These are phyloP conservation scores for Sclerotinia spermophila DNA, from an alignment of 2,329 filamentous ascomycete genomes.

Conservation along the genomic window DNA sequence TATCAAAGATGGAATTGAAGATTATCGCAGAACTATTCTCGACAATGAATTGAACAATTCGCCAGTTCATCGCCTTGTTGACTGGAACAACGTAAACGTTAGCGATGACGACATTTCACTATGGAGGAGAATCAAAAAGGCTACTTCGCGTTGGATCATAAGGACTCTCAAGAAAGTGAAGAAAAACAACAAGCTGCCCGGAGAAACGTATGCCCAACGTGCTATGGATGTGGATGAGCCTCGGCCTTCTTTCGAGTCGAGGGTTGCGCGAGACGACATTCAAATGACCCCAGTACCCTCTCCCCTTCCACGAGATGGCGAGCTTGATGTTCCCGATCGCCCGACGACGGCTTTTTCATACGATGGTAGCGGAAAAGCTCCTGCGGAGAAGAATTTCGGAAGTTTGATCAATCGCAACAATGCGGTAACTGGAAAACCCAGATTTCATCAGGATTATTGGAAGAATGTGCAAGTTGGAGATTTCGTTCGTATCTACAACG, in stretches of 20 bases:
- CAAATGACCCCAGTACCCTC: slow-evolving; percentile 96
- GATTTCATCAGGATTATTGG: slow-evolving; percentile 92
- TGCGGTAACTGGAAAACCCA: slow-evolving; percentile 63
- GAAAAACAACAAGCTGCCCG: slow-evolving; percentile 45
- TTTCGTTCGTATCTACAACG: slow-evolving; percentile 93
- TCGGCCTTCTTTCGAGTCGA: slow-evolving; percentile 59
- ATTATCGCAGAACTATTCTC: slow-evolving; percentile 85
- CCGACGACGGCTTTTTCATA: slow-evolving; percentile 39
- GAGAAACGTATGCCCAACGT: slow-evolving; percentile 25
- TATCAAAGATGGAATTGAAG: slow-evolving; percentile 92
- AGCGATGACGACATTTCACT: slow-evolving; percentile 77
- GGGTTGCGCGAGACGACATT: slow-evolving; percentile 64
- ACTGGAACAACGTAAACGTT: slow-evolving; percentile 92
- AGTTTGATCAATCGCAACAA: slow-evolving; percentile 71
- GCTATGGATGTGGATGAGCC: slow-evolving; percentile 29
- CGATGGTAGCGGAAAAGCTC: slow-evolving; percentile 39
- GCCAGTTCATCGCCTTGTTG: slow-evolving; percentile 80
- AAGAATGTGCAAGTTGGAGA: slow-evolving; percentile 94
- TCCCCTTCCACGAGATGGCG: slow-evolving; percentile 54
- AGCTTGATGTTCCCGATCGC: slow-evolving; percentile 32
- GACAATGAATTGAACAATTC: slow-evolving; percentile 97
- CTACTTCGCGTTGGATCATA: slow-evolving; percentile 47
- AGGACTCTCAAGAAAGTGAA: slow-evolving; percentile 46
- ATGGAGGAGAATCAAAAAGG: slow-evolving; percentile 92
- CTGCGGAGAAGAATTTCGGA: slow-evolving; percentile 50